These are phyloP conservation scores for Ganoderma meredithae DNA, from an alignment of 1,284 basidiomycete species.

Conservation along the genomic window DNA sequence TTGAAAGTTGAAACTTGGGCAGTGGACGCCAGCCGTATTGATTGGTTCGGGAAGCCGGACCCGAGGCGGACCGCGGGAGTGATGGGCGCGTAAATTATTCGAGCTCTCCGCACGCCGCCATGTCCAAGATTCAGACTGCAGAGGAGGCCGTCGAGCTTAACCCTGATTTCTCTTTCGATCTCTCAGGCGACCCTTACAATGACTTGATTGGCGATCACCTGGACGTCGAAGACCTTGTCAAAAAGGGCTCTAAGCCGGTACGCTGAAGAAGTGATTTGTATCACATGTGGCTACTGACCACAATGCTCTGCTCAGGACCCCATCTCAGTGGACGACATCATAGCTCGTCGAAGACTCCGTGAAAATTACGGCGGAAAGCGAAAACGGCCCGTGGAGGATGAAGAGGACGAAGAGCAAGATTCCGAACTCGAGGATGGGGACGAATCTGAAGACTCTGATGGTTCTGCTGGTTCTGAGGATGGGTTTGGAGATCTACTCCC, in stretches of 20 bases:
- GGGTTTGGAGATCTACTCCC: constrained; percentile 39
- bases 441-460: constrained; percentile 45
- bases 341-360: constrained; percentile 68
- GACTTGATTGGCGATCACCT: constrained; percentile 54
- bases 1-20: too few relatives aligned
- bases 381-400: constrained; percentile 54
- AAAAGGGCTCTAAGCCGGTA: constrained; percentile 72
- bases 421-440: constrained; percentile 25
- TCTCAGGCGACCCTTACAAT: constrained; percentile 72
- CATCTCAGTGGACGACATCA: constrained; percentile 93
- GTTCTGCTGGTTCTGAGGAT: constrained; percentile 53
- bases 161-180: constrained; percentile 85
- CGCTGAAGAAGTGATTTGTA: constrained; percentile 38
- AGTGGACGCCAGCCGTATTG: background rate
- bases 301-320: constrained; percentile 57
- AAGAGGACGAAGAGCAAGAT: constrained; percentile 43
- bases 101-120: constrained; percentile 24
- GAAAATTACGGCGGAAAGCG: constrained; percentile 55
- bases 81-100: constrained; percentile 28
- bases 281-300: constrained; percentile 19
- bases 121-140: constrained; percentile 28
- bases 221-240: constrained; percentile 60
- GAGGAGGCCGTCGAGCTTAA: constrained; percentile 73
- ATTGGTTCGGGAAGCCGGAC: constrained; percentile 11
- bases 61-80: constrained; percentile 9